phyloP scores from a whole-genome alignment of 2,329 filamentous ascomycete species.

The Ophiocordyceps sinensis region DNA sequence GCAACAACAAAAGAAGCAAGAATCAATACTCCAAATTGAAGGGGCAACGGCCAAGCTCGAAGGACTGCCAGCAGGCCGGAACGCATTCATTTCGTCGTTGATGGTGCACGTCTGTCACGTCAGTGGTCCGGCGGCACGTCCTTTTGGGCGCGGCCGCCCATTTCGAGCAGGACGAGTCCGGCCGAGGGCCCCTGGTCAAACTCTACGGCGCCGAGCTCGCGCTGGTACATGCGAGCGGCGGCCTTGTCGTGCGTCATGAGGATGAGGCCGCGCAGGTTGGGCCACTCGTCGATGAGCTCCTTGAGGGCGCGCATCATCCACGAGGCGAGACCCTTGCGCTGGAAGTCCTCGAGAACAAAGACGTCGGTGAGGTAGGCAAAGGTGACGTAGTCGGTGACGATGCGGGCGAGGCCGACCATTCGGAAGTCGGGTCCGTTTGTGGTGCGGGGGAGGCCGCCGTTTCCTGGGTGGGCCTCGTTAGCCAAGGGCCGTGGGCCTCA shows the following conservation, averaged over 20 bases:
- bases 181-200: constrained; percentile 26
- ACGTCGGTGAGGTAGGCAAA: constrained; percentile 57
- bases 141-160: constrained; percentile 21
- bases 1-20: not conserved
- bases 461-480: constrained; percentile 10
- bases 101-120: not conserved
- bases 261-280: constrained; percentile 43
- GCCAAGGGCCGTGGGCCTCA: not conserved
- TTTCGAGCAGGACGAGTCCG: constrained; percentile 26
- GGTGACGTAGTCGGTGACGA: constrained; percentile 57
- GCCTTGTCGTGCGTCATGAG: constrained; percentile 32
- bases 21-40: not conserved
- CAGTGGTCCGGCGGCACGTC: constrained; percentile 11
- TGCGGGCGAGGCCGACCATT: constrained; percentile 29
- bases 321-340: constrained; percentile 45
- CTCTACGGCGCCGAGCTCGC: constrained; percentile 29
- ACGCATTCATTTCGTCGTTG: not conserved
- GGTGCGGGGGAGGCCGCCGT: constrained; percentile 14
- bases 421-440: constrained; percentile 14
- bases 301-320: constrained; percentile 50
- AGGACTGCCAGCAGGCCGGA: not conserved
- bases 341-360: constrained; percentile 45
- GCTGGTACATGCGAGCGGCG: constrained; percentile 30
- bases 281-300: constrained; percentile 40
- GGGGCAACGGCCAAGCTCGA: not conserved